phyloP scores from a whole-genome alignment of 2,329 filamentous ascomycete genomes.

The Aspergillus quadrilineatus region DNA sequence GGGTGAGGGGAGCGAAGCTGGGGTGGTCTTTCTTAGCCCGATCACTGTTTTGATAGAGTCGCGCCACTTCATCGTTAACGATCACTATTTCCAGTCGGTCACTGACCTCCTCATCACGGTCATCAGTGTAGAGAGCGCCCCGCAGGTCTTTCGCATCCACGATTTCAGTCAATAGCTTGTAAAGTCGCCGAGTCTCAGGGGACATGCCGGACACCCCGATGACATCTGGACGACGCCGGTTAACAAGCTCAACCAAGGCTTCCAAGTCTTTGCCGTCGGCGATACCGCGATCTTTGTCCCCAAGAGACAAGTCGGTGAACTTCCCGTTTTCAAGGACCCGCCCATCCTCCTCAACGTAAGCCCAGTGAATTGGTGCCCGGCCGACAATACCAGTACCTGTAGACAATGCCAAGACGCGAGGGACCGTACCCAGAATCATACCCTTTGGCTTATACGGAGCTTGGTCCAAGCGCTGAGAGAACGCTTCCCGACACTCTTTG shows the following conservation, averaged over 20 bases:
- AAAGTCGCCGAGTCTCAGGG: slow-evolving; percentile 79
- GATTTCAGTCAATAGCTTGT: slow-evolving; percentile 76
- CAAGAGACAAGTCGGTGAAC: slow-evolving; percentile 71
- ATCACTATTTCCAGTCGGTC: slow-evolving; percentile 85
- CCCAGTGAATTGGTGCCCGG: slow-evolving; percentile 79
- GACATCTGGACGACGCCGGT: slow-evolving; percentile 80
- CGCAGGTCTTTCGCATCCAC: slow-evolving; percentile 75
- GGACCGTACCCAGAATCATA: slow-evolving; percentile 82
- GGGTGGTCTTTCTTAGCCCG: slow-evolving; percentile 79
- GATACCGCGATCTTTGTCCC: slow-evolving; percentile 65
- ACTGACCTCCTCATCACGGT: slow-evolving; percentile 71
- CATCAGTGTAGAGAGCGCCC: slow-evolving; percentile 79
- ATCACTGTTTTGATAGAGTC: slow-evolving; percentile 87
- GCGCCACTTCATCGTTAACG: slow-evolving; percentile 95
- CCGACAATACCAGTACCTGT: slow-evolving; percentile 77
- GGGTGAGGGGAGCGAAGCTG: slow-evolving; percentile 70
- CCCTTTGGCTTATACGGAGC: slow-evolving; percentile 94
- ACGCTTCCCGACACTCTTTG: slow-evolving; percentile 84
- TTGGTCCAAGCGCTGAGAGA: slow-evolving; percentile 86
- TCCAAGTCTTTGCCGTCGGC: slow-evolving; percentile 64
- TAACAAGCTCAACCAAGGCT: slow-evolving; percentile 74
- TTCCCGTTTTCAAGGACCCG: slow-evolving; percentile 86
- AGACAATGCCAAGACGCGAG: slow-evolving; percentile 81
- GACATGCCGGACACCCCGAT: slow-evolving; percentile 86
- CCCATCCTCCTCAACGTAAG: slow-evolving; percentile 90